Base-by-base conservation (phyloP, 2,329 filamentous ascomycete species). In the Paramyrothecium roridum region DNA sequence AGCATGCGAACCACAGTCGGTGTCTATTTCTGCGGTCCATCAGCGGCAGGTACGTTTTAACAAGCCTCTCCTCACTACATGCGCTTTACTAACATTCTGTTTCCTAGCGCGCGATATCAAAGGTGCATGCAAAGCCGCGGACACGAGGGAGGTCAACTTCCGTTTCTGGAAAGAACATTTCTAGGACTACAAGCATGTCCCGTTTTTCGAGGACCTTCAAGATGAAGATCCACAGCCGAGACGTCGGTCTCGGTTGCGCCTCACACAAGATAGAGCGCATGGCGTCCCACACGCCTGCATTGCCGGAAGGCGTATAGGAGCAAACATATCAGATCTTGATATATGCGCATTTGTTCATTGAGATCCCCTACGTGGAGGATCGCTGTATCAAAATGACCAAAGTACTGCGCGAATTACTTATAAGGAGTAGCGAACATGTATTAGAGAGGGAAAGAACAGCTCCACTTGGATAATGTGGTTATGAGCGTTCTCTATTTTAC, bases 151-250 rank as follows among this genome's bases (percentile, higher is more conserved):
- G 63, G 91, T 99, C 55, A 85, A 87, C 66, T 99, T 98, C 78
- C 90, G 91, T 65, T 99, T 99, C 80, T 99, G 95, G 95, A 99
- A 99, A 79, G 95, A 99, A 75, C 93, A 99, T 70, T 88, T 88
- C 69, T 88, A 80, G 67, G n/a, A 13, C 33, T 19, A 16, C n/a
- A 43, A 43, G 37, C 37, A 13, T 43, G 8, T 16, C 16, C 7
- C 37, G n/a, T 6, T 43, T 19, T 43, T 43, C 37, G 37, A 43
- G 13, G 37, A 6, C 37, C 16, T 43, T 16, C 12, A 43, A 43
- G 37, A 43, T 43, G 6, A 43, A 16, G 37, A 43, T 13, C 37
- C 37, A 43, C 37, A 43, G 37, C 16, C 37, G 37, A 43, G 37
- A 43, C 37, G 12, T 43, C n/a, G 6, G 37, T 43, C 37, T 43